Base-by-base conservation (phyloP, 192 early-diverging fungal species). In the Neocallimastix lanati region DNA sequence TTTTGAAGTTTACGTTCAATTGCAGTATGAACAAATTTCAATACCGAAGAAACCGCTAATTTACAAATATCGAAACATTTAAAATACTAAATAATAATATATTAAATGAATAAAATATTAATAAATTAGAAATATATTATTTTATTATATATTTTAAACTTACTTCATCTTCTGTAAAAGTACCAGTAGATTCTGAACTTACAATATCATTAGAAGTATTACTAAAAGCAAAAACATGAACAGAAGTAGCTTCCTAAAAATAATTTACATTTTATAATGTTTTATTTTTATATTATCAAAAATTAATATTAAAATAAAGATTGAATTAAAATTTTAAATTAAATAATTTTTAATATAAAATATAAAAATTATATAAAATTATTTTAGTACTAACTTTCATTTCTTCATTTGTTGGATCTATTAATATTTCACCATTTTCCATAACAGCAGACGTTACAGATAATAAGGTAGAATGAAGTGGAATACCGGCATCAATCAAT, bases 401-500 rank as follows among this genome's bases (percentile, higher is more conserved):
- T 84, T 98, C 97, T 77, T 92, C 85, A 16, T 81, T 81, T 9
- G 89, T 92, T 27, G 96, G 96, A 84, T 99, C 97, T 81, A 96
- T 82, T 13, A 92, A 79, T 13, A 95, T 80, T 15, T 82, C 80
- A 16, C 87, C 87, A 28, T 92, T 82, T 28, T 82, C 78, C 77
- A 87, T 84, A 27, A 96, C 87, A 29, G 91, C 90, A 78, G 92
- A 95, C 0, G 92, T 88, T 0, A 94, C 91, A 7, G 92, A 86
- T 11, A 90, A 91, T 0, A 91, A 83, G 76, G 94, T 88, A 13
- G 86, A 82, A 76, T 87, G 92, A 79, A 98, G 82, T 13, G 96
- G 92, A 16, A 98, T 87, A 21, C 94, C 96, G 13, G 96, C 95
- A 83, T 99, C 95, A 76, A 98, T 80, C 28, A 99, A 87, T 2